These are phyloP conservation scores for Pseudozyma flocculosa DNA, from an alignment of 1,284 basidiomycete species.

Conservation along the genomic window DNA sequence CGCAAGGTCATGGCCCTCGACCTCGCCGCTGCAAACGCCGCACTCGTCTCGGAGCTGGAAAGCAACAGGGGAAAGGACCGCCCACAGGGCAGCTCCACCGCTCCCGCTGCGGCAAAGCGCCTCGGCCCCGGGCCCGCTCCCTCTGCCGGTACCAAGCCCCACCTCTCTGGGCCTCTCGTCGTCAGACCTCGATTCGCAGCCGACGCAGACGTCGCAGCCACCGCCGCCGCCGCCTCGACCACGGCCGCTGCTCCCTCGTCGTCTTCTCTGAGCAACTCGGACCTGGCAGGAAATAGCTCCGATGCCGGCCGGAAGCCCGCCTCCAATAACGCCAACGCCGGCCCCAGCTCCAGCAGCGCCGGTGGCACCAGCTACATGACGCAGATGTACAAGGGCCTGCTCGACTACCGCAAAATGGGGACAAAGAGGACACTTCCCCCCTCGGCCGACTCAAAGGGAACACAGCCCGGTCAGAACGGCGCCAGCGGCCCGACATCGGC, in stretches of 20 bases:
- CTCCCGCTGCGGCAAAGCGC: constrained; percentile 36
- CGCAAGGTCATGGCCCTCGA: constrained; percentile 40
- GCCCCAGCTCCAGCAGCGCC: neutral
- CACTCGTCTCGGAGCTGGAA: constrained; percentile 34
- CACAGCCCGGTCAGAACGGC: neutral
- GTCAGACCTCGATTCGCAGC: constrained; percentile 38
- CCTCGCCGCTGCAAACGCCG: constrained; percentile 37
- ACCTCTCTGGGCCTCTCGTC: constrained; percentile 42
- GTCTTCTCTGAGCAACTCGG: no score
- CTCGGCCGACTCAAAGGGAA: neutral
- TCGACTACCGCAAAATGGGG: constrained; percentile 37
- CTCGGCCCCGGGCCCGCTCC: constrained; percentile 26
- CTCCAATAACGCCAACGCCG: neutral
- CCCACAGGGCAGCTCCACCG: constrained; percentile 29
- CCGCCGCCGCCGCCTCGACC: constrained; percentile 1
- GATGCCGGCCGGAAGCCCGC: neutral
- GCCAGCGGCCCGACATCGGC: no score
- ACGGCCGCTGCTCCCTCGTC: no score
- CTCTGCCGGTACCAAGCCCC: constrained; percentile 20
- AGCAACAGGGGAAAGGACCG: constrained; percentile 25
- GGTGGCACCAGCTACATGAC: constrained; percentile 41
- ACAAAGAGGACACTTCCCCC: constrained; percentile 6
- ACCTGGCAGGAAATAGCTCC: no score
- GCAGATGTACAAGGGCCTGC: constrained; percentile 48
- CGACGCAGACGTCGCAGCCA: constrained; percentile 14